A percentile compares a stretch with the other conserved stretches of the same genome.
Evolutionary conservation across 805 yeast species (phyloP).

Genomic region (Hermanozyma aechmeae): DNA sequence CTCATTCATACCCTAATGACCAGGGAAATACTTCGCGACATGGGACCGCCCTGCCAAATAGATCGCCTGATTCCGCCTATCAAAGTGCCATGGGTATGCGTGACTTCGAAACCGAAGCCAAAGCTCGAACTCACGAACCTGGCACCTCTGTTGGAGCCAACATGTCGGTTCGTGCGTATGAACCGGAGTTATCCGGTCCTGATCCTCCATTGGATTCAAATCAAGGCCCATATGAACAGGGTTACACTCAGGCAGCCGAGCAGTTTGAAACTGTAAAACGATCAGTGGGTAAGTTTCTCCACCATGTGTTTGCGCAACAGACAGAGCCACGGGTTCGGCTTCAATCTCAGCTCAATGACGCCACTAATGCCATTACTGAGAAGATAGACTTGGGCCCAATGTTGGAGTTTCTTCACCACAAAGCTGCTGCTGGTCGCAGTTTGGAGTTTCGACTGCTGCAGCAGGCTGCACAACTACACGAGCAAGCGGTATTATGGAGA

Average conservation of each 20-base stretch:
- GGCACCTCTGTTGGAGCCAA: no score
- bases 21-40: no score
- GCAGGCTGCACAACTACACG: constrained; percentile 19
- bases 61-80: no score
- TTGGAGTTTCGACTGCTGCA: constrained; percentile 15
- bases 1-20: no score
- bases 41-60: no score
- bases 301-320: constrained; percentile 1
- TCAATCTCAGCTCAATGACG: constrained; percentile 26
- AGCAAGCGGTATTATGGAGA: constrained; percentile 18
- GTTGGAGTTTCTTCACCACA: constrained; percentile 17
- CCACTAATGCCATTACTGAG: constrained; percentile 21
- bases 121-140: no score
- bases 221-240: constrained; percentile 20
- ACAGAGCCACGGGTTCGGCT: no score
- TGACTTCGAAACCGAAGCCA: no score
- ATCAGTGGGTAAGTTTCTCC: constrained; percentile 3
- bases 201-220: no score
- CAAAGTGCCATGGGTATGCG: no score
- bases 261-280: constrained; percentile 16
- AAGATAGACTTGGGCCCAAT: constrained; percentile 28
- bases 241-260: constrained; percentile 24
- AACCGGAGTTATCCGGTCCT: no score
- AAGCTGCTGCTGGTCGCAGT: constrained; percentile 18
- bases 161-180: no score